Base-by-base conservation (phyloP, 139 green algal genomes). In the Auxenochlorella pyrenoidosa region DNA sequence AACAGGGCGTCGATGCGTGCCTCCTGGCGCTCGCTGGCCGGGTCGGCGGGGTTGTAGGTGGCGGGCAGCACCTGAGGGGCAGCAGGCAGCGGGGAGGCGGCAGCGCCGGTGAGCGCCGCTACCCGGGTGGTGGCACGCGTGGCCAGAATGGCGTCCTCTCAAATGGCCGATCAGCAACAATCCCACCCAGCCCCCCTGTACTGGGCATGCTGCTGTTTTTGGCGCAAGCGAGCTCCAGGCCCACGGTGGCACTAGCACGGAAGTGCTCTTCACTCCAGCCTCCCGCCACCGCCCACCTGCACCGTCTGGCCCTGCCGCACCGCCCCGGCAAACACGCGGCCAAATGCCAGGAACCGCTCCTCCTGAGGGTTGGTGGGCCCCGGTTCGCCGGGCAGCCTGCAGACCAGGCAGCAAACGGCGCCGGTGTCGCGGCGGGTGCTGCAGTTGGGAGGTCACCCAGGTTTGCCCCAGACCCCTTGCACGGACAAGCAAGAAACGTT, bases 291-390 rank as follows among this genome's bases (percentile, higher is more conserved):
- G 1, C 80, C 4, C 60, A 85, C 80, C 73, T 24, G 86, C 70
- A 93, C 78, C 34, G 75, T 75, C 65, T 92, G 76, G 19, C 96
- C 96, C 68, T 94, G 89, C 8, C 87, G 83, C 34, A 95, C 86
- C 32, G 94, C 83, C 12, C 96, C 96, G 28, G 88, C 93, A 89
- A 98, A 99, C 30, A 99, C 95, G 15, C 96, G 94, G 0, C 95
- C 95, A 93, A 99, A 98, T n/a, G 94, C 96, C 22, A 99, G 93
- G 89, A 98, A 99, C 30, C 44, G 86, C 78, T 85, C 77, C 78
- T 79, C 77, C 16, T 59, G n/a, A 38, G 86, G 77, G 65, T 82
- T 24, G 16, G 51, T 24, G 1, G 92, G 90, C 12, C 51, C 68
- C 18, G 89, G 86, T 65, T 93, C 87, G 4, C 90, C 92, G 22